Base-by-base conservation (phyloP, 2,329 filamentous ascomycete species). In the Sarocladium kiliense region DNA sequence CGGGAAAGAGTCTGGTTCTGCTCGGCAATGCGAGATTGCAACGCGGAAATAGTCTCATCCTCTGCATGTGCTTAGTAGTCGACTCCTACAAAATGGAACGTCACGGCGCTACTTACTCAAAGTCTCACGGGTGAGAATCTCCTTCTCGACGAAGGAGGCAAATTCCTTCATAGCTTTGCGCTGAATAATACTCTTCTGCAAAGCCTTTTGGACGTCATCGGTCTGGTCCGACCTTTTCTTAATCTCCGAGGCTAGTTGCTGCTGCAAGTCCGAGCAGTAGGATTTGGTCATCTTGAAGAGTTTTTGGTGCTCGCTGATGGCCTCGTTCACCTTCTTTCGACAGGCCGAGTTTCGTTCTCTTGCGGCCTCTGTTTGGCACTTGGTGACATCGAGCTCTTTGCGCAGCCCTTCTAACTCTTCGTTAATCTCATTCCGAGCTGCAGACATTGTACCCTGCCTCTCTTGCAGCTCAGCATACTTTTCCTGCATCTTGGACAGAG, bases 231-330 rank as follows among this genome's bases (percentile, higher is more conserved):
- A 58, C 2, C 65, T 63, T 11, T 58, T 58, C 2, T 61, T 54
- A 26, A 65, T 65, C 21, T 74, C 68, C 10, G 64, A 59, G 18
- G 63, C 65, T 4, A 78, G 55, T 25, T 74, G 61, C 1, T 65
- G 57, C 11, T 71, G 66, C 0, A 68, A 61, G 2, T 70, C 58
- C 16, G 73, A 57, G 53, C 69, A 72, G 41, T 65, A 65, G 2
- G 64, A 54, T 41, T 65, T 68, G 9, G 68, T 66, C 37, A 65
- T 64, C 3, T 57, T 61, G 58, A 69, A 78, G 1, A 80, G 65
- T 4, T 62, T 61, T 55, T 79, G 75, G 26, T 81, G 77, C 56
- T 81, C 77, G 2, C 60, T 57, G 9, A 75, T 73, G 1, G 74
- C 73, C 49, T 73, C 65, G 55, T 79, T 77, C n/a, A 81, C 61